Evolutionary conservation across 441 rosid genomes (phyloP), one percentile per base, ranked within the genome.

Genomic region (Gossypium trilobum): DNA sequence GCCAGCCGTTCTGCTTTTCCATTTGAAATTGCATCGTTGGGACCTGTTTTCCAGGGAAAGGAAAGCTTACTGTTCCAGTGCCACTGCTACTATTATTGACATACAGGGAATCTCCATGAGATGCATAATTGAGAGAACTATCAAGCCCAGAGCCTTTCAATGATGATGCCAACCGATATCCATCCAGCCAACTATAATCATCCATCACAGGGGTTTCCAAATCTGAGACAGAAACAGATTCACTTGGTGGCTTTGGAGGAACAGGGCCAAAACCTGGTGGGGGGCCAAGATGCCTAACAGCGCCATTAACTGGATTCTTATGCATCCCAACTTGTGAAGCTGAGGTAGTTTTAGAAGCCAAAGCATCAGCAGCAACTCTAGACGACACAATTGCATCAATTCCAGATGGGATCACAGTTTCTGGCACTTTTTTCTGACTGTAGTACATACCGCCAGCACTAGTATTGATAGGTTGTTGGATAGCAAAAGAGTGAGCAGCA

Each of bases 231-330:
- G 88, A 74, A 70, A 79, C 48, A n/a, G 83, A 82, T 73, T 82
- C 95, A 68, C 55, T 77, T 0, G 11, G 73, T 70, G 82, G 89
- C 77, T 85, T 95, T 3, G 88, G 68, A 73, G 91, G 94, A 73
- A 84, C 86, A 75, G 84, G 73, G 73, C 80, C 82, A 82, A 95
- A 95, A 25, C 99, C 99, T 58, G 97, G 99, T 0, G 99, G 99
- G 74, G 99, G 99, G 44, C 97, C 99, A 73, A 82, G 87, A 73
- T 86, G 93, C 85, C 95, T 83, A 51, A 79, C 72, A 59, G 95
- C 86, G 50, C 94, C 87, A 81, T 89, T 78, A 73, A 94, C 92
- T 31, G 97, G 91, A 84, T 65, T 88, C 79, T 85, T 94, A 67
- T 82, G 85, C 23, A 67, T 44, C 33, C 79, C 74, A 46, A 81